Percentiles rank a stretch among this genome's conserved stretches.
phyloP scores from a whole-genome alignment of 2,329 filamentous ascomycete genomes.

The Pestalotiopsis sp. region DNA sequence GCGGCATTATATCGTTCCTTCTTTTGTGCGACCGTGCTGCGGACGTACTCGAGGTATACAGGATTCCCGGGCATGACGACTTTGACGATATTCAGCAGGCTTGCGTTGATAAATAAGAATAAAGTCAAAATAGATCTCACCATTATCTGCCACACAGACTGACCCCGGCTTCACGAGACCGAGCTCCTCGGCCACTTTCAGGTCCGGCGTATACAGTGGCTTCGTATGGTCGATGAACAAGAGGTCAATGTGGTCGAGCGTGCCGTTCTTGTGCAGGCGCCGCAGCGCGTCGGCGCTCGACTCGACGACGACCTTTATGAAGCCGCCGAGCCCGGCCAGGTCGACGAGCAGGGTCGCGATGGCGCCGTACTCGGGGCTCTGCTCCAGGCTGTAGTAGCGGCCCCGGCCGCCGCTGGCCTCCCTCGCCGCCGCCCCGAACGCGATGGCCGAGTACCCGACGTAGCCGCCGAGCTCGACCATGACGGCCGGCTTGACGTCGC shows the following conservation, averaged over 20 bases:
- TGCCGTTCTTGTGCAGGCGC: constrained; percentile 54
- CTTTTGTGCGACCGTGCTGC: constrained; percentile 65
- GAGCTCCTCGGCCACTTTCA: constrained; percentile 75
- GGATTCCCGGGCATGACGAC: constrained; percentile 72
- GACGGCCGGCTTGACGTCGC: constrained; percentile 61
- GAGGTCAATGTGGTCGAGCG: constrained; percentile 63
- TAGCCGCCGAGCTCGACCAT: constrained; percentile 83
- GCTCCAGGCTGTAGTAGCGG: constrained; percentile 70
- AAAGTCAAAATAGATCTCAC: constrained; percentile 15
- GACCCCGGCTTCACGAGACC: constrained; percentile 62
- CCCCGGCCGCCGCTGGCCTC: constrained; percentile 60
- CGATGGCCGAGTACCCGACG: constrained; percentile 77
- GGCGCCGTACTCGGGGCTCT: constrained; percentile 71
- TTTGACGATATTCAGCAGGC: constrained; percentile 6
- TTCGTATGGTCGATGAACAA: constrained; percentile 83
- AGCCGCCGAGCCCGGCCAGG: constrained; percentile 69
- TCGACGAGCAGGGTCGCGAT: constrained; percentile 69
- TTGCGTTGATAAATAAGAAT: not conserved
- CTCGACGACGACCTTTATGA: constrained; percentile 71
- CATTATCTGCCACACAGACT: constrained; percentile 67
- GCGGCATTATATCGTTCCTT: constrained; percentile 37
- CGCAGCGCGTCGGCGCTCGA: constrained; percentile 65
- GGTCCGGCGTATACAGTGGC: constrained; percentile 69
- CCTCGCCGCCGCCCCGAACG: constrained; percentile 69
- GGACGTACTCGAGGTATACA: constrained; percentile 69